Base-by-base conservation (phyloP, 495 filamentous ascomycete genomes). In the Neurospora africana region DNA sequence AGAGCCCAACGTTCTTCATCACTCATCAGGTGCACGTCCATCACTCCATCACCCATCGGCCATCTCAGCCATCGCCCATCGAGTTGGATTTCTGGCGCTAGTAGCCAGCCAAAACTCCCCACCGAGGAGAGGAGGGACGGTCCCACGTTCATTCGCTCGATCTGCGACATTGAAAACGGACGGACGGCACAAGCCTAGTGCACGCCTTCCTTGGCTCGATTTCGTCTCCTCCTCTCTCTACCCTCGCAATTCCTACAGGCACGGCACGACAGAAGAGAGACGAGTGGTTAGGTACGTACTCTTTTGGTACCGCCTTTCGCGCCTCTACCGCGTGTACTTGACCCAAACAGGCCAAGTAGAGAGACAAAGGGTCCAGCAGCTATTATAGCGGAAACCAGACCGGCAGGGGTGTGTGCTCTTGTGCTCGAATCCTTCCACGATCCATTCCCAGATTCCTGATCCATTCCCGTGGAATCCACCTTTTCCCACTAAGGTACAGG, bases 61-160 rank as follows among this genome's bases (percentile, higher is more conserved):
- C 27, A 61, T 61, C 27, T 61, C 53, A 19, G 53, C 23, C 27
- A 61, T 61, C 53, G 13, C 27, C 27, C 53, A 33, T 65, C 53
- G 30, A 33, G 53, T 65, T 65, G 27, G 53, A 65, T 30, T 33
- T 35, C 53, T 65, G 30, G 15, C 53, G 53, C 53, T 65, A 65
- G 53, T 19, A 33, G 27, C 15, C 53, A 65, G 23, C 53, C 53
- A 65, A 65, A 65, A 65, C 53, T 61, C 27, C 23, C 53, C 53
- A 61, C 23, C 27, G 27, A 61, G 27, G 15, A 61, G 23, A 68
- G 41, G 38, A 76, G 19, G 44, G 53, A 38, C 65, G 68, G 47
- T 71, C 74, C 69, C 71, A 71, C 69, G 75, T 74, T 72, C 74
- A 73, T 72, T 76, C 72, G 75, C 69, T 74, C 71, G 72, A 76